phyloP scores from a whole-genome alignment of 2,329 filamentous ascomycete genomes.

The Aspergillus piperis region DNA sequence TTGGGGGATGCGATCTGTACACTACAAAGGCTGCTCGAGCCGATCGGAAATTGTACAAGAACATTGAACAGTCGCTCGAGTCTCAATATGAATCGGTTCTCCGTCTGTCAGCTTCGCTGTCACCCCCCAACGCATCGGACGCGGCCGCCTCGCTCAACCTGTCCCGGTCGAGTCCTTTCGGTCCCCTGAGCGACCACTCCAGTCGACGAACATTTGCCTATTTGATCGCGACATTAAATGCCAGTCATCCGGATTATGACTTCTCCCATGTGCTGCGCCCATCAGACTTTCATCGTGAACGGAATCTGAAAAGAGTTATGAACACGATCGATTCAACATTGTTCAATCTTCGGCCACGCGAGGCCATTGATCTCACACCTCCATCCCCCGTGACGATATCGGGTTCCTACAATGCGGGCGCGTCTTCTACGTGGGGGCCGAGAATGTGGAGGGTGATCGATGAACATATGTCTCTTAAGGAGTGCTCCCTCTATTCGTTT shows the following conservation, averaged over 20 bases:
- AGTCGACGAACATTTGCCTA: constrained; percentile 94
- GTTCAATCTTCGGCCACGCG: constrained; percentile 75
- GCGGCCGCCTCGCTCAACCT: constrained; percentile 70
- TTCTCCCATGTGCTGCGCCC: constrained; percentile 91
- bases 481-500: constrained; percentile 89
- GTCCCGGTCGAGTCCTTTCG: constrained; percentile 86
- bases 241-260: constrained; percentile 94
- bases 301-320: constrained; percentile 77
- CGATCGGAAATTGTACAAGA: constrained; percentile 96
- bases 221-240: constrained; percentile 93
- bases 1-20: constrained; percentile 93
- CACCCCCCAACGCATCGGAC: constrained; percentile 74
- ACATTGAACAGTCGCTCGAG: constrained; percentile 88
- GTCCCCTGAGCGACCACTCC: constrained; percentile 81
- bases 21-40: constrained; percentile 93
- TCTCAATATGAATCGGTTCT: constrained; percentile 87
- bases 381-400: constrained; percentile 47
- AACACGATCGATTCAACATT: constrained; percentile 84
- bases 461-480: constrained; percentile 87
- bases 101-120: constrained; percentile 81
- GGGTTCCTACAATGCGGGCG: constrained; percentile 50
- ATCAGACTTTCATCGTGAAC: constrained; percentile 84
- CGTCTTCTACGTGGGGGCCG: constrained; percentile 74
- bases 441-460: constrained; percentile 91
- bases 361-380: constrained; percentile 43